Evolutionary conservation across 768 basidiomycete species (phyloP).

Genomic region (Serendipita indica): DNA sequence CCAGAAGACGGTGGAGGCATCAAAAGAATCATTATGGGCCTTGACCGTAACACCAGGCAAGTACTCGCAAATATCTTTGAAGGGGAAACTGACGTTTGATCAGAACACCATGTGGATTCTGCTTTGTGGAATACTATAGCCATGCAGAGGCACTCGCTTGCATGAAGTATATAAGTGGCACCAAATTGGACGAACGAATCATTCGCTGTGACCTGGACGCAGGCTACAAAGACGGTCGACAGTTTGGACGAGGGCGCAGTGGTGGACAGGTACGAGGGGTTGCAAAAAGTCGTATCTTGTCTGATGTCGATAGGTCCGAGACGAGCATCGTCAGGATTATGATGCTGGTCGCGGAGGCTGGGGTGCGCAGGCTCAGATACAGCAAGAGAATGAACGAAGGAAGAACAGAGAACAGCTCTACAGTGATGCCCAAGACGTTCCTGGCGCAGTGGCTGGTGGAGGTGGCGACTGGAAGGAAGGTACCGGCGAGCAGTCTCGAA

Average conservation of each 20-base stretch:
- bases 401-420: conserved; percentile 79
- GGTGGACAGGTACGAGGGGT: conserved; percentile 59
- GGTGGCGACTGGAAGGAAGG: conserved; percentile 69
- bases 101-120: conserved; percentile 87
- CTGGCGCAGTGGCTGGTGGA: conserved; percentile 67
- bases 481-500: neutral
- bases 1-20: conserved; percentile 79
- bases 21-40: conserved; percentile 89
- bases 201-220: conserved; percentile 96
- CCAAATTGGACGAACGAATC: conserved; percentile 95
- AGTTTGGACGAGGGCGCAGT: conserved; percentile 94
- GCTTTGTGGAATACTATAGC: conserved; percentile 93
- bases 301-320: conserved; percentile 40
- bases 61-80: conserved; percentile 14
- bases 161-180: conserved; percentile 91
- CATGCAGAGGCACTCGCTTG: conserved; percentile 85
- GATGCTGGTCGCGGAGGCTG: conserved; percentile 92
- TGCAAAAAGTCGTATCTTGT: neutral
- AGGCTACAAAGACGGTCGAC: conserved; percentile 90
- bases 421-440: conserved; percentile 61
- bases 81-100: conserved; percentile 8
- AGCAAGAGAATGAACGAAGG: conserved; percentile 58
- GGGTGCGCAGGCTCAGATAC: conserved; percentile 63
- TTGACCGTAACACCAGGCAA: conserved; percentile 78
- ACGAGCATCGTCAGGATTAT: conserved; percentile 94